Conservation (phyloP, 805 yeast species). For the Nakazawaea anatomiae region DNA sequence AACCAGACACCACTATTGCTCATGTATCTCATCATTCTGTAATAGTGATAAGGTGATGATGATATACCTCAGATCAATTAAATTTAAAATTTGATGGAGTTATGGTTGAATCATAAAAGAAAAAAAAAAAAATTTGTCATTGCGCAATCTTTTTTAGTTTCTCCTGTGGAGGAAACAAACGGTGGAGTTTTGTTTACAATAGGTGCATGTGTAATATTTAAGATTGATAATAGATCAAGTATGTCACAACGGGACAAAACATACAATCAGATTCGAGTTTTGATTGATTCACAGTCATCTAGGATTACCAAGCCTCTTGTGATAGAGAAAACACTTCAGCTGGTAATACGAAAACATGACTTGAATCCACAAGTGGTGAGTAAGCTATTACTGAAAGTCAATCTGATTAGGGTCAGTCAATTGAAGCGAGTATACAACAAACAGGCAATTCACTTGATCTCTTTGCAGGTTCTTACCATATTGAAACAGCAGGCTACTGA, state of each 20-base stretch:
- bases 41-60: not conserved
- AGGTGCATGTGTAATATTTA: too few species aligned
- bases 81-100: too few species aligned
- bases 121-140: too few species aligned
- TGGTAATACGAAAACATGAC: conserved; percentile 7
- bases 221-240: too few species aligned
- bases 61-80: not conserved
- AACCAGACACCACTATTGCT: conserved; percentile 1
- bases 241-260: not conserved
- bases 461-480: conserved; percentile 21
- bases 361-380: conserved; percentile 7
- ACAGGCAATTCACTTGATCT: conserved; percentile 24
- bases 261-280: conserved; percentile 19
- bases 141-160: too few species aligned
- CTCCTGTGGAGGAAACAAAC: too few species aligned
- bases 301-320: conserved; percentile 15
- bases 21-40: not conserved
- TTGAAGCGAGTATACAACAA: conserved; percentile 21
- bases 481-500: conserved; percentile 15
- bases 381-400: conserved; percentile 10
- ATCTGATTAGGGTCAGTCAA: conserved; percentile 9
- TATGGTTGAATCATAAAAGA: too few species aligned
- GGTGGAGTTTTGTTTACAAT: too few species aligned
- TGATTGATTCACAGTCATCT: conserved; percentile 19
- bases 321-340: conserved; percentile 10